Evolutionary conservation across 2,329 filamentous ascomycete genomes (phyloP), one percentile per base, ranked within the genome.

Genomic region (Penicillium sp.): DNA sequence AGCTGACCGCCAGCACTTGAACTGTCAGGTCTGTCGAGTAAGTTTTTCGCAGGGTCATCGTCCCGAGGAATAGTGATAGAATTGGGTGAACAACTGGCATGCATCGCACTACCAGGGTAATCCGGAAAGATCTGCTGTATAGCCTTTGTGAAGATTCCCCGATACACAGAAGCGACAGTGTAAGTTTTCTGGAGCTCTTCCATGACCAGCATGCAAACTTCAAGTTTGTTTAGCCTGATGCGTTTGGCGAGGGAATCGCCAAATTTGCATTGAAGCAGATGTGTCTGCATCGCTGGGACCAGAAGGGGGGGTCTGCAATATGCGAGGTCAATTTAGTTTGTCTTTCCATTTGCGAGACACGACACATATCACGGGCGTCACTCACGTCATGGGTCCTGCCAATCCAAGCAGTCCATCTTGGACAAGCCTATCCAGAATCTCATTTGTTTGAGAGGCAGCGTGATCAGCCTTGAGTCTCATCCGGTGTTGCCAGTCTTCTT

Each of bases 261-360:
- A 4, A 65, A 68, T 55, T 69, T 71, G 64, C 70, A 76, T 24
- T 69, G 69, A 10, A 73, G 65, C 1, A 76, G 66, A 55, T 76
- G 72, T 12, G 65, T 69, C 50, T 76, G 74, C 73, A 76, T 76
- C 4, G 72, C 73, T 2, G 73, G 73, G 19, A 76, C 69, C 17
- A 76, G 58, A 3, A 72, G 66, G 1, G 71, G 68, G 3, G 70
- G 68, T 13, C 70, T 73, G 12, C 5, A 47, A 37, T 13, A 44
- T 12, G 12, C 1, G 12, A 33, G 12, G 12, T 3, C 3, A 12
- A 33, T 10, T 33, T 33, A 33, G 28, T 6, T 28, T 1, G 7
- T 28, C 38, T 40, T 42, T 47, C 24, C 33, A n/a, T 5, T 17
- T 12, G 2, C 37, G 28, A 28, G 7, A 28, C 28, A 0, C 10